A percentile compares a stretch with the other conserved stretches of the same genome.
Conservation (phyloP, 2,329 filamentous ascomycete species). For the Ceratocystis papillata region DNA sequence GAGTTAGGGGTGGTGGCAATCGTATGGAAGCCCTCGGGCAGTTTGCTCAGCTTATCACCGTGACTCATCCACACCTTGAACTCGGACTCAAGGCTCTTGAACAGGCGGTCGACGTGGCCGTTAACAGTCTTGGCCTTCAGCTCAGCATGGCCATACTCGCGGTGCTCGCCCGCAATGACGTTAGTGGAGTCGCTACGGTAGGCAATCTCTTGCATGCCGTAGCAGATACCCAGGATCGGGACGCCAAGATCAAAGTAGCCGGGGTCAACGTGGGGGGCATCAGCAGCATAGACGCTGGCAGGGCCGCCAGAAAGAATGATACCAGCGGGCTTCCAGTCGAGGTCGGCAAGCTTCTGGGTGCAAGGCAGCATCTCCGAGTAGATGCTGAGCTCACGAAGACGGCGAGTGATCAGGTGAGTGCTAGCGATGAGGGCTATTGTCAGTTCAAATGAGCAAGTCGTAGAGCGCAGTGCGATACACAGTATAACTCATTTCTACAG, state of each 20-base stretch:
- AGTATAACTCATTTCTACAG: background rate
- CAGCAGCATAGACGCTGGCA: slow-evolving; percentile 70
- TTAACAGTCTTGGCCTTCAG: slow-evolving; percentile 50
- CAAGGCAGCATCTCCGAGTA: slow-evolving; percentile 85
- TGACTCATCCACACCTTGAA: slow-evolving; percentile 68
- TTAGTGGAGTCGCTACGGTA: slow-evolving; percentile 53
- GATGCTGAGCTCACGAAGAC: slow-evolving; percentile 66
- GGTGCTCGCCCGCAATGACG: slow-evolving; percentile 35
- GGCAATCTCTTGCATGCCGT: slow-evolving; percentile 53
- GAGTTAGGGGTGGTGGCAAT: slow-evolving; percentile 69
- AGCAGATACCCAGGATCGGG: slow-evolving; percentile 45
- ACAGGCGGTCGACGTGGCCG: slow-evolving; percentile 63
- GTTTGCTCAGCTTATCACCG: slow-evolving; percentile 66
- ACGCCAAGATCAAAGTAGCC: slow-evolving; percentile 67
- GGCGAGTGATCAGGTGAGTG: slow-evolving; percentile 62
- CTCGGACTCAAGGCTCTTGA: slow-evolving; percentile 57
- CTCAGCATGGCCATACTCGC: slow-evolving; percentile 60
- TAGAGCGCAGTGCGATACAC: background rate
- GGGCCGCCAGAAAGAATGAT: slow-evolving; percentile 51
- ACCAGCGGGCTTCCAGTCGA: slow-evolving; percentile 70
- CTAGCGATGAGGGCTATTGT: slow-evolving; percentile 40
- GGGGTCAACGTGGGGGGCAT: slow-evolving; percentile 64
- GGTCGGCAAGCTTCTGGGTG: slow-evolving; percentile 66
- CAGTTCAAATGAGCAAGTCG: background rate
- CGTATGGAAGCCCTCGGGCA: slow-evolving; percentile 62